These are phyloP conservation scores for Harrya chromipes DNA, from an alignment of 768 basidiomycete genomes.

Conservation along the genomic window DNA sequence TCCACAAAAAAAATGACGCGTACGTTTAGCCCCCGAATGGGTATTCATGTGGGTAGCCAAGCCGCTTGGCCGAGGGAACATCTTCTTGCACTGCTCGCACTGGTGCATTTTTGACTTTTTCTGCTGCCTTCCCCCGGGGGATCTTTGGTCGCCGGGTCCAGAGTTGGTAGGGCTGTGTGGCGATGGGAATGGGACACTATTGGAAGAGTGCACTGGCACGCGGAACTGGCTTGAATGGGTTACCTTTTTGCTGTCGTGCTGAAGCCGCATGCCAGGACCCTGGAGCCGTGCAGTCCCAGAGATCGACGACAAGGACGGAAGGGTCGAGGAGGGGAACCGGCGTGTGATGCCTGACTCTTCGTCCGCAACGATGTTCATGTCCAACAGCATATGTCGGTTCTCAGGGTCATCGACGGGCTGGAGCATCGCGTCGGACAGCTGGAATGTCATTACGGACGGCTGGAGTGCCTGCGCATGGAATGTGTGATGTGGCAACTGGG, in stretches of 20 bases:
- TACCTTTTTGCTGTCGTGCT: slow-evolving; percentile 10
- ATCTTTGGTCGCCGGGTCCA: slow-evolving; percentile 9
- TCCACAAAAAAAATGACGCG: slow-evolving; percentile 11
- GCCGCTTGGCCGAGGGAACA: slow-evolving; percentile 51
- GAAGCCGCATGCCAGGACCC: slow-evolving; percentile 26
- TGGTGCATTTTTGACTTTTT: slow-evolving; percentile 51
- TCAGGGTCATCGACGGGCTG: slow-evolving; percentile 29
- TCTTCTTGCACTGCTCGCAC: slow-evolving; percentile 42
- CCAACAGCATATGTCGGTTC: slow-evolving; percentile 15
- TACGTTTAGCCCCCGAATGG: slow-evolving; percentile 50
- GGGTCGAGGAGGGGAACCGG: slow-evolving; percentile 3
- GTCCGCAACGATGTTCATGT: slow-evolving; percentile 17
- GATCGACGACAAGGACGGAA: slow-evolving; percentile 1
- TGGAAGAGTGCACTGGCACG: slow-evolving; percentile 8
- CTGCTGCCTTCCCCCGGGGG: slow-evolving; percentile 8
- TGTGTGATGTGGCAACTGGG: slow-evolving; percentile 2
- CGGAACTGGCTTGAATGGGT: slow-evolving; percentile 11
- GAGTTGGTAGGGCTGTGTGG: slow-evolving; percentile 4
- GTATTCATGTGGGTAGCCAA: slow-evolving; percentile 53
- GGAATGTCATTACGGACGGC: slow-evolving; percentile 32
- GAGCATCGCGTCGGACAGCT: slow-evolving; percentile 22
- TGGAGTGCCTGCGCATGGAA: slow-evolving; percentile 15
- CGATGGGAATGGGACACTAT: slow-evolving; percentile 6
- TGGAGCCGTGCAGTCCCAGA: slow-evolving; percentile 9
- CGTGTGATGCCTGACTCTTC: slow-evolving; percentile 12